Base-by-base conservation (phyloP, 805 yeast genomes). In the Wickerhamomyces xylosicus region DNA sequence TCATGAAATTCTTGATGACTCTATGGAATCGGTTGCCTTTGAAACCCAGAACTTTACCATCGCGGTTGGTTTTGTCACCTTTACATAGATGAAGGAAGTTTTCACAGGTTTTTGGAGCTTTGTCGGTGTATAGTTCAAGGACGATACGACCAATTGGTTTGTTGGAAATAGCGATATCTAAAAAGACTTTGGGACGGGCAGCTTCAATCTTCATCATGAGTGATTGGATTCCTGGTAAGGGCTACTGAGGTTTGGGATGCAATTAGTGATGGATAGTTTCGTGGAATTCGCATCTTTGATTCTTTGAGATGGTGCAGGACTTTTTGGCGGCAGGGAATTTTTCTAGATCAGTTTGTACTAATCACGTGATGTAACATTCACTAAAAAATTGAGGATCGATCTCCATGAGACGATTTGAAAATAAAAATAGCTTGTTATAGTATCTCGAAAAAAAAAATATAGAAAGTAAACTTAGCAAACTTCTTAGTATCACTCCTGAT, bases 1-100 rank as follows among this genome's bases (percentile, higher is more conserved):
- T 59, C 66, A 80, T 73, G 51, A 83, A 83, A 53, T 78, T 82
- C 50, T 72, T 77, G 37, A 82, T 63, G 2, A 79, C 73, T 40
- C 85, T 63, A 48, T 79, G 82, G 55, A 84, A 79, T 31, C 57
- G 61, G 32, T 69, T 72, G 17, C 62, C 54, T 43, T 68, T 63
- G 41, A 63, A 72, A 1, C 64, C 47, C 15, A 67, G 48, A 5
- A 36, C 39, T 15, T 45, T 42, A 5, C 54, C 59, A 19, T 49
- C 44, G 7, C 46, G 41, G 3, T 42, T 41, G 1, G 47, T 45
- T 5, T 47, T 37, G 34, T 61, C 64, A 10, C 69, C 63, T 19
- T 51, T 47, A 48, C 79, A 70, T 14, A 79, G 55, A 17, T 59
- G 57, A 2, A 61, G 38, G 47, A 83, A 77, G 54, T 78, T 77